phyloP scores from a whole-genome alignment of 352 stramenopile species.

The Phytopythium chamaehyphon region DNA sequence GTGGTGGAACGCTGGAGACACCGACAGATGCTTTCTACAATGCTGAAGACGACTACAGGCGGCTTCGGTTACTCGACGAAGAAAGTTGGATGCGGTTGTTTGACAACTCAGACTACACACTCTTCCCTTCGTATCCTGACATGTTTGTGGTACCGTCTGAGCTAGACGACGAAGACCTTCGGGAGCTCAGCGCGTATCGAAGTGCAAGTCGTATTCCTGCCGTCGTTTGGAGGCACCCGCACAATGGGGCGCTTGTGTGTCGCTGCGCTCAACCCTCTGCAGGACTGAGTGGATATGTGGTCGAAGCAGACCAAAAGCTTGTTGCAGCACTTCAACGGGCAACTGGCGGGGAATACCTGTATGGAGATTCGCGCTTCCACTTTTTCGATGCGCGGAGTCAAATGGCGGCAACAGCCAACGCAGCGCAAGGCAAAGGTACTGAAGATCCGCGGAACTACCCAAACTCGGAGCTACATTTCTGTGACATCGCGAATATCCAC shows the following conservation, averaged over 20 bases:
- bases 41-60: constrained; percentile 73
- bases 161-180: constrained; percentile 89
- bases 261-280: constrained; percentile 83
- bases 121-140: constrained; percentile 94
- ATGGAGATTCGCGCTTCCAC: constrained; percentile 71
- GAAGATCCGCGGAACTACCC: constrained; percentile 94
- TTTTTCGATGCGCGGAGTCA: constrained; percentile 84
- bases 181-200: constrained; percentile 88
- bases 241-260: constrained; percentile 88
- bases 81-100: constrained; percentile 81
- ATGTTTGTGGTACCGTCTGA: constrained; percentile 91
- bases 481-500: constrained; percentile 99
- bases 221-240: constrained; percentile 91
- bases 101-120: constrained; percentile 82
- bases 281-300: constrained; percentile 78
- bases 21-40: constrained; percentile 59
- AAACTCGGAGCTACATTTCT: constrained; percentile 95
- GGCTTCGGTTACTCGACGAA: constrained; percentile 75
- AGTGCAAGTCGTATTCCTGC: constrained; percentile 92
- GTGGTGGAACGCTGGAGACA: constrained; percentile 29
- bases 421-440: constrained; percentile 83
- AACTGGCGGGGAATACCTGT: constrained; percentile 27
- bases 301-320: constrained; percentile 77
- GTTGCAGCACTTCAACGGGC: constrained; percentile 67
- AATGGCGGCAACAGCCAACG: constrained; percentile 83